Evolutionary conservation across 1,139 yeast species (phyloP), one percentile per base, ranked within the genome.

Genomic region (Saccharomyces uvarum): DNA sequence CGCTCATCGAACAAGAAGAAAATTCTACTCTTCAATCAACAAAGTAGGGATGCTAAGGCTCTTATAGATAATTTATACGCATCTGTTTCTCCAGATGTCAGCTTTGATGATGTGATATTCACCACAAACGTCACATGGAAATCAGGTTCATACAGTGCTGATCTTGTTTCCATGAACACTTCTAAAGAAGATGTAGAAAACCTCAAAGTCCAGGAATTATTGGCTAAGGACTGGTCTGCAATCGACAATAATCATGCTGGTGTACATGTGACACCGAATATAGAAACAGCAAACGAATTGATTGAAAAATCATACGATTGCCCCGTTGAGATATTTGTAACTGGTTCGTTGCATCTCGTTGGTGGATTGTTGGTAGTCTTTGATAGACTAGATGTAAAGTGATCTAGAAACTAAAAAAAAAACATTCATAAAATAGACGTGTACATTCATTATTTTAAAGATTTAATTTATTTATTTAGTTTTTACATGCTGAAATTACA

Each of bases 71-170:
- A 77, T 48, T 74, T 93, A 28, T 75, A 79, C 63, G 67, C 76
- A 2, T 75, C 74, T 8, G 71, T 82, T 5, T 41, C 62, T 49
- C 61, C 71, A 50, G 62, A 66, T 38, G 56, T 79, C 9, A 69
- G 70, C 31, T 88, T 93, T 63, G 88, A 85, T 66, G 81, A 84
- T 56, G 97, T 83, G 1, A 76, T 90, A 3, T 95, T 95, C 73
- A 84, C 96, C 27, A 89, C 99, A 1, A 95, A 95, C 69, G 83
- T 89, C 50, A 93, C 98, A 3, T 91, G 95, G 95, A 78, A 89
- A 0, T 77, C 83, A 8, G 97, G 97, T 1, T 71, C 73, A 29
- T 93, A 89, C 68, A 85, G 87, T 57, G 82, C 84, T 3, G 99
- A 95, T 66, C 76, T 93, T 64, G 83, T 90, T 2, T 88, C 97